Conservation (phyloP, 192 early-diverging fungal genomes). For the Phlyctochytrium bullatum region DNA sequence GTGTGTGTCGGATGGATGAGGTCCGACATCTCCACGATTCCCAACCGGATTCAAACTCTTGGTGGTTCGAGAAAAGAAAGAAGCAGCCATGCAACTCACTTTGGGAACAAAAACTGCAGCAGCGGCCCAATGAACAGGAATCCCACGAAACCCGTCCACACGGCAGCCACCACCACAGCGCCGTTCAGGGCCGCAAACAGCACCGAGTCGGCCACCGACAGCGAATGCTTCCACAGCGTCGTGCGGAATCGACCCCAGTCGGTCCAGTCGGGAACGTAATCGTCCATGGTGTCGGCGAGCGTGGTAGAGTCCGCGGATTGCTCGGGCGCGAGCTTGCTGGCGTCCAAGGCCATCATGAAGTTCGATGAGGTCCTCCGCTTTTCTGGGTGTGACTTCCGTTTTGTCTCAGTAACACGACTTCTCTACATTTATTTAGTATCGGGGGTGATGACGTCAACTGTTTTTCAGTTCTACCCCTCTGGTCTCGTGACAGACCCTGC, state of each 20-base stretch:
- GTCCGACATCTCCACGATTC: neutral
- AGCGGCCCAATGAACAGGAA: conserved; percentile 9
- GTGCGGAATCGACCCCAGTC: neutral
- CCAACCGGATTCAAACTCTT: too few species aligned
- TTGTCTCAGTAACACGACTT: too few species aligned
- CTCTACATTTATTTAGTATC: too few species aligned
- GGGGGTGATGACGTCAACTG: too few species aligned
- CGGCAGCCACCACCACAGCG: neutral
- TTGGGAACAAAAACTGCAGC: conserved; percentile 1
- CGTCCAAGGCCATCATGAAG: too few species aligned
- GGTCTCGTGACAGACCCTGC: too few species aligned
- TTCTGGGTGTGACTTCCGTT: too few species aligned
- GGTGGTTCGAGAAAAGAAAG: too few species aligned
- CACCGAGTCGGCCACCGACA: conserved; percentile 1
- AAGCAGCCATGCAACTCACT: neutral
- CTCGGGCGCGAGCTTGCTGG: too few species aligned
- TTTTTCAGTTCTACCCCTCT: too few species aligned
- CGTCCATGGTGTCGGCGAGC: neutral
- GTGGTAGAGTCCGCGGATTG: too few species aligned
- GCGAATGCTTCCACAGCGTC: neutral
- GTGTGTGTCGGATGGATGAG: neutral
- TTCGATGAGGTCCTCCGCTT: too few species aligned
- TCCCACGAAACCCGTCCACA: neutral
- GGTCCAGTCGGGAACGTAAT: neutral
- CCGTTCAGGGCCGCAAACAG: neutral